These are phyloP conservation scores for Saccharomyces kudriavzevii DNA, from an alignment of 805 yeast species.

Conservation along the genomic window DNA sequence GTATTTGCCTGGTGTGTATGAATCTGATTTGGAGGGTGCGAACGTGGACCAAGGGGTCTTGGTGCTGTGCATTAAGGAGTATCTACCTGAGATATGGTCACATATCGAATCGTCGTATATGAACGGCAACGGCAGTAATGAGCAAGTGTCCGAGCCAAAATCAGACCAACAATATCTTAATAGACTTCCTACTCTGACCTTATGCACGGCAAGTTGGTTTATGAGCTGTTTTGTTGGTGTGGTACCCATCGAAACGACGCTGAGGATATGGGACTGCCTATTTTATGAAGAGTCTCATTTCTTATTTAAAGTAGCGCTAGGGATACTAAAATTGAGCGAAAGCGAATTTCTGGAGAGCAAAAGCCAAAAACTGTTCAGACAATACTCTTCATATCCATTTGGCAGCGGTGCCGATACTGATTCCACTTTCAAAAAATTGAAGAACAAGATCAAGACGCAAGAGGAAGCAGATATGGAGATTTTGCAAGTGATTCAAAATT, in stretches of 20 bases:
- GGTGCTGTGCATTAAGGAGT: conserved; percentile 75
- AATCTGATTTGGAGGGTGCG: conserved; percentile 83
- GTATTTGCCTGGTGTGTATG: conserved; percentile 85
- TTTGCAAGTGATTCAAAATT: conserved; percentile 78
- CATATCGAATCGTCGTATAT: conserved; percentile 32
- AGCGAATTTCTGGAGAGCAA: conserved; percentile 40
- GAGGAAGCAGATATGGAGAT: conserved; percentile 48
- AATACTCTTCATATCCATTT: background rate
- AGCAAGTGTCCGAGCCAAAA: background rate
- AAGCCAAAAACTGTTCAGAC: conserved; percentile 1
- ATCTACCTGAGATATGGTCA: conserved; percentile 74
- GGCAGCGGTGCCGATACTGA: background rate
- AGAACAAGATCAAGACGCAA: conserved; percentile 2
- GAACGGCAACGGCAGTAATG: conserved; percentile 1
- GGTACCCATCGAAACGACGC: conserved; percentile 78
- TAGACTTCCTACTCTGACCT: conserved; percentile 78
- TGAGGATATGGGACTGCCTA: conserved; percentile 89
- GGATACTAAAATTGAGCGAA: conserved; percentile 68
- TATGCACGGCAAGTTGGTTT: conserved; percentile 95
- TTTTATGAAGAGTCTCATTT: conserved; percentile 88
- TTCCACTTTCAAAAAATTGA: background rate
- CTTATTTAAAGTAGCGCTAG: conserved; percentile 71
- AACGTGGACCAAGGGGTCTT: conserved; percentile 91
- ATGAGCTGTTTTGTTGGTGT: conserved; percentile 91
- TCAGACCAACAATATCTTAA: conserved; percentile 42